Evolutionary conservation across 495 filamentous ascomycete genomes (phyloP), one percentile per base, ranked within the genome.

Genomic region (Aspergillus cristatus): DNA sequence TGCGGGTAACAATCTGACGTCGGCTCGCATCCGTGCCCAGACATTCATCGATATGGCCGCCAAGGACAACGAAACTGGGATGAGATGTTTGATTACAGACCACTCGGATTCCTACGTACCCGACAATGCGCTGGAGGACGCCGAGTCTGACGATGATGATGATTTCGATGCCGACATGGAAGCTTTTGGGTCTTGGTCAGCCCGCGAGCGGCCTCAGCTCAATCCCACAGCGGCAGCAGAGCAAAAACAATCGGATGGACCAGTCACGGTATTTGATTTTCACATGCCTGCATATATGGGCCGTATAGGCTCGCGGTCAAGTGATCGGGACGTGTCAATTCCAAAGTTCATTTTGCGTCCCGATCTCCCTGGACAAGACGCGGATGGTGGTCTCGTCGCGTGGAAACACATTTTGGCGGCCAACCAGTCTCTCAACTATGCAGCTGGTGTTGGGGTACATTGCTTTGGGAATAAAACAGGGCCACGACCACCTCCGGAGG

Each of bases 1-100:
- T 2, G 57, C 54, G 6, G 65, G 65, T 2, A 71, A 69, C 34
- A 67, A 68, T 29, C 34, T 71, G 41, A 68, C 63, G 3, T 67
- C 63, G 11, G 57, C 67, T 5, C 65, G 67, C 4, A 69, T 71
- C 20, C 62, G 67, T 14, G 65, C 67, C 1, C 67, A 71, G 35
- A 68, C 63, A 0, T 67, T 68, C 31, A 71, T 71, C 29, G 67
- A 71, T 30, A 68, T 66, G 57, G 67, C 67, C 3, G 53, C 54
- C 10, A 68, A 63, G 39, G 62, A 67, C 34, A 61, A 57, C 1
- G 65, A 68, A 43, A 50, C 49, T 1, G 65, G 65, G 13, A 58
- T 68, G 60, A 53, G 41, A 13, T 57, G 68, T 1, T 28, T 68
- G 10, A 61, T 71, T 18, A 65, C 64, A 14, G 67, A 71, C 46